Conservation (phyloP, 352 stramenopile species). For the Phytophthora lateralis region DNA sequence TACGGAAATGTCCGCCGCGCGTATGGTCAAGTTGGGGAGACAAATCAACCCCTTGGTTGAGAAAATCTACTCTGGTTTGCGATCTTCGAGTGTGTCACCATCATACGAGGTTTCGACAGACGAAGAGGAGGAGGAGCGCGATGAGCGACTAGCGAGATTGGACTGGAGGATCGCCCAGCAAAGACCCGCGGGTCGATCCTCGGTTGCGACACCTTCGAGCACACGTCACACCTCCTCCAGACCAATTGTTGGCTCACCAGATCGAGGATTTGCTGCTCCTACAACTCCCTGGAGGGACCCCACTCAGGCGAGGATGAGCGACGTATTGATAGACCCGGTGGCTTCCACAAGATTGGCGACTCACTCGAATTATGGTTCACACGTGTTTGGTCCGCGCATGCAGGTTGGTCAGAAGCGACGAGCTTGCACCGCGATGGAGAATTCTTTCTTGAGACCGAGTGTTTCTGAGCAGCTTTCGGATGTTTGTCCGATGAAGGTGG, state of each 20-base stretch:
- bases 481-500: background rate
- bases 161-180: background rate
- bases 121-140: slow-evolving; percentile 11
- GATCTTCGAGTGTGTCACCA: background rate
- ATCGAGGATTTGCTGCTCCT: background rate
- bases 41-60: slow-evolving; percentile 7
- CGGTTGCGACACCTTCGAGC: background rate
- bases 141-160: background rate
- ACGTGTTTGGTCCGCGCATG: background rate
- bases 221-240: background rate
- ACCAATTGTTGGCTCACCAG: background rate
- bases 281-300: slow-evolving; percentile 1
- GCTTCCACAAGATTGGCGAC: background rate
- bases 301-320: background rate
- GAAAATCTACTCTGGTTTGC: slow-evolving; percentile 9
- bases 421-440: background rate
- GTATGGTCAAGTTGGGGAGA: background rate
- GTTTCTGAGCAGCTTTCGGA: background rate
- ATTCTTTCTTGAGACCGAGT: slow-evolving; percentile 18
- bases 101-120: slow-evolving; percentile 7
- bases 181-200: background rate
- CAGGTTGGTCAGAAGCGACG: slow-evolving; percentile 9
- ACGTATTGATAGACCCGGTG: background rate
- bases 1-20: slow-evolving; percentile 3
- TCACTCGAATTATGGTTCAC: background rate